Evolutionary conservation across 257 asterid species (phyloP).

Genomic region (Lantana camara): DNA sequence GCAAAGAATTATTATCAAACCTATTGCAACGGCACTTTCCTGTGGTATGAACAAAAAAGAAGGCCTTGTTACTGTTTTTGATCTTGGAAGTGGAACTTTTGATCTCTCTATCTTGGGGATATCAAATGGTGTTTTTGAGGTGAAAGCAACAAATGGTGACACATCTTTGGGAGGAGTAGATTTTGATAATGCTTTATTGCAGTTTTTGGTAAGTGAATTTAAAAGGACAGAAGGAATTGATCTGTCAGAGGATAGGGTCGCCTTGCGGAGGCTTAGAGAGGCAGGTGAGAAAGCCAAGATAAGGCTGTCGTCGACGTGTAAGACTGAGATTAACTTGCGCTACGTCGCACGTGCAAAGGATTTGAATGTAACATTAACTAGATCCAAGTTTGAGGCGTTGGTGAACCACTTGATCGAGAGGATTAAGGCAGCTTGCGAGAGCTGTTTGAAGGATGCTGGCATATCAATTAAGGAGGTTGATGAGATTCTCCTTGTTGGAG

Average conservation of each 20-base stretch:
- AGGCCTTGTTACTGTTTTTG: constrained; percentile 77
- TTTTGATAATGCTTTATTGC: no score
- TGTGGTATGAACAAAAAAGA: constrained; percentile 69
- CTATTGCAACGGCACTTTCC: constrained; percentile 80
- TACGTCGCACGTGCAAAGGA: constrained; percentile 72
- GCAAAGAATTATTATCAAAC: constrained; percentile 69
- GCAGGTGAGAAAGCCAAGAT: constrained; percentile 86
- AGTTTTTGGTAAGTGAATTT: no score
- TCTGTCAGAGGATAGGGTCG: constrained; percentile 66
- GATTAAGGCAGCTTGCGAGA: constrained; percentile 72
- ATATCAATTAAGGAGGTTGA: constrained; percentile 60
- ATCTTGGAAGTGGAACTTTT: constrained; percentile 79
- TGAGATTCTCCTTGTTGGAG: constrained; percentile 81
- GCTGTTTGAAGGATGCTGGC: no score
- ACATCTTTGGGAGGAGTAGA: no score
- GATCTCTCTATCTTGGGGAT: constrained; percentile 74
- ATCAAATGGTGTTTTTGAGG: constrained; percentile 80
- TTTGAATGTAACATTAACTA: constrained; percentile 59
- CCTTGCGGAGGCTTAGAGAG: constrained; percentile 77
- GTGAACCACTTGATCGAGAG: constrained; percentile 67
- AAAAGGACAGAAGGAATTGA: constrained; percentile 70
- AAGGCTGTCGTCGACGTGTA: constrained; percentile 72
- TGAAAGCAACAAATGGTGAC: no score
- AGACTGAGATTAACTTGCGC: constrained; percentile 72
- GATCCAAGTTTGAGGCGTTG: constrained; percentile 73